Evolutionary conservation across 2,329 filamentous ascomycete genomes (phyloP).

Genomic region (Mollisia scopiformis): DNA sequence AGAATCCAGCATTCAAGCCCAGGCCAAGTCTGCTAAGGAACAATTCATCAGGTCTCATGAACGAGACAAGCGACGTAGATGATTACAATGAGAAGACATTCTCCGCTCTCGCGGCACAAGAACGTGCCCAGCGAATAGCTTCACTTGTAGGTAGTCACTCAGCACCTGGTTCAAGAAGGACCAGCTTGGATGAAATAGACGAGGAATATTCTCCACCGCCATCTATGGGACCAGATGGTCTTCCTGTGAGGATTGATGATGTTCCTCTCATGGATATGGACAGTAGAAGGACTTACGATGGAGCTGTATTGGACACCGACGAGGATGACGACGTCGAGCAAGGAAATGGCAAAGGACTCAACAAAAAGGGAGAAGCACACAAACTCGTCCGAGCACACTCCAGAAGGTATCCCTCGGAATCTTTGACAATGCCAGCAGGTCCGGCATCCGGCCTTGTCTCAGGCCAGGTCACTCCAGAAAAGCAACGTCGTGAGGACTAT

Average conservation of each 20-base stretch:
- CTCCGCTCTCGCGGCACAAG: conserved; percentile 36
- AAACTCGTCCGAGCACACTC: conserved; percentile 47
- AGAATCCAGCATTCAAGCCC: conserved; percentile 21
- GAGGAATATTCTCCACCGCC: conserved; percentile 21
- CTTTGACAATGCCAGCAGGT: conserved; percentile 19
- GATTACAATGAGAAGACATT: conserved; percentile 34
- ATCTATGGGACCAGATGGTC: conserved; percentile 8
- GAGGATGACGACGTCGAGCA: conserved; percentile 29
- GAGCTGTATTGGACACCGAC: conserved; percentile 27
- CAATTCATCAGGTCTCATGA: conserved; percentile 21
- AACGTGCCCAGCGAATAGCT: conserved; percentile 35
- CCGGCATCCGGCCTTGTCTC: conserved; percentile 38
- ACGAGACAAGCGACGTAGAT: conserved; percentile 18
- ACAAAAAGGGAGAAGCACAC: conserved; percentile 44
- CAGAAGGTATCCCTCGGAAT: conserved; percentile 27
- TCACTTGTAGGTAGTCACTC: conserved; percentile 35
- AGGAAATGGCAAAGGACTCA: conserved; percentile 22
- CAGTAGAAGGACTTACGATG: conserved; percentile 28
- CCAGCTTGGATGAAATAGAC: conserved; percentile 32
- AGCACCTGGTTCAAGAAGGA: conserved; percentile 35
- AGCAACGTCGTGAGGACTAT: conserved; percentile 57
- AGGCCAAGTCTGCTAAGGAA: conserved; percentile 33
- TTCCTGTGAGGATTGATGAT: conserved; percentile 35
- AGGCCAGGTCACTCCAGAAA: conserved; percentile 47
- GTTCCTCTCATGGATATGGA: conserved; percentile 36